Conservation (phyloP, 75 land plant genomes). For the Cryptomeria japonica region DNA sequence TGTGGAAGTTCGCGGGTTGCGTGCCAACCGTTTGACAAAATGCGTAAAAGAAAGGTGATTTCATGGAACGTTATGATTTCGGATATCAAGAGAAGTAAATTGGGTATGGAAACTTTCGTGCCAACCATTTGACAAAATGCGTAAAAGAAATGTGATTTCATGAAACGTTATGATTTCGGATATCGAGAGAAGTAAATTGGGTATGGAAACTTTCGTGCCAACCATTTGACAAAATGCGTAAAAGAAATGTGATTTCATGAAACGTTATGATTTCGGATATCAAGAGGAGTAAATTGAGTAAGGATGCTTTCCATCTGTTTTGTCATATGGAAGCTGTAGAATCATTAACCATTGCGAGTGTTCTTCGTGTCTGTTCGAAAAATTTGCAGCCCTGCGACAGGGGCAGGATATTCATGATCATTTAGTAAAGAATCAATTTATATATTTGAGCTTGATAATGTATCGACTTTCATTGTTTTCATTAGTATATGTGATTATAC, state of each 20-base stretch:
- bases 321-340: conserved; percentile 3
- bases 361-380: conserved; percentile 19
- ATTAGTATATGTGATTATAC: too few species aligned
- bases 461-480: too few species aligned
- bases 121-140: conserved; percentile 45
- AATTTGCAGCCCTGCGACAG: conserved; percentile 8
- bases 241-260: conserved; percentile 15
- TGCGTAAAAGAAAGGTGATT: conserved; percentile 23
- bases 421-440: not conserved
- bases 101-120: conserved; percentile 21
- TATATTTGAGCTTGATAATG: too few species aligned
- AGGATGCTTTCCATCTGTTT: conserved; percentile 16
- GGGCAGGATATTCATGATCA: conserved; percentile 20
- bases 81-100: conserved; percentile 12
- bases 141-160: conserved; percentile 16
- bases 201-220: too few species aligned
- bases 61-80: conserved; percentile 12
- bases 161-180: conserved; percentile 15
- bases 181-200: too few species aligned
- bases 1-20: conserved; percentile 36
- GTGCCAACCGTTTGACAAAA: conserved; percentile 41
- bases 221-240: conserved; percentile 46
- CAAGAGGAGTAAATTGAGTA: too few species aligned
- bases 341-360: conserved; percentile 7
- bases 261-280: conserved; percentile 13